Conservation (phyloP, 345 rosid genomes). For the Eucalyptus regnans region DNA sequence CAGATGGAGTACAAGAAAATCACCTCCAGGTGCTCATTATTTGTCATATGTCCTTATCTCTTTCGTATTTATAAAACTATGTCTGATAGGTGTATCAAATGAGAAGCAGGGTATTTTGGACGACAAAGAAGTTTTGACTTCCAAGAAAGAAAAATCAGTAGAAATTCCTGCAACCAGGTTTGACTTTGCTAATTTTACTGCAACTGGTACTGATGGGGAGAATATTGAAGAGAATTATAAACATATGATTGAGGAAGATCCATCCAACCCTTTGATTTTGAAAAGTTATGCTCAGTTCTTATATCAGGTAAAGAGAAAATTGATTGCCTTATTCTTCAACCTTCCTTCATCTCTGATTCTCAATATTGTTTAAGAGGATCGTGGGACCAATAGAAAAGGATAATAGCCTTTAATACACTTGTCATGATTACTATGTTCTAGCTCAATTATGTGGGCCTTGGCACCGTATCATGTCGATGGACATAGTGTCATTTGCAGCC, state of each 20-base stretch:
- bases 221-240: slow-evolving; percentile 7
- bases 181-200: not conserved
- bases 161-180: not conserved
- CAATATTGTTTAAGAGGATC: not conserved
- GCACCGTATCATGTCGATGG: not conserved
- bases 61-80: not conserved
- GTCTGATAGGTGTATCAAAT: not conserved
- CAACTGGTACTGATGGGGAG: not conserved
- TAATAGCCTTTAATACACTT: not conserved
- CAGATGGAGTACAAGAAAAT: slow-evolving; percentile 1
- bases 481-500: not conserved
- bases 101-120: not conserved
- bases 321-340: not conserved
- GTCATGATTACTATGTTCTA: not conserved
- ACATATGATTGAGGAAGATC: slow-evolving; percentile 22
- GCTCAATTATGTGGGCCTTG: not conserved
- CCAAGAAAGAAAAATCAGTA: not conserved
- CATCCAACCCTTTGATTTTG: slow-evolving; percentile 10
- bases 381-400: not conserved
- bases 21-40: slow-evolving; percentile 18
- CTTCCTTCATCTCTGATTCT: not conserved
- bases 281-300: slow-evolving; percentile 32
- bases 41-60: not conserved
- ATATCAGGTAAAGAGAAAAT: slow-evolving; percentile 7
- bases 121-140: not conserved